Conservation (phyloP, 768 basidiomycete genomes). For the Amanita muscaria region DNA sequence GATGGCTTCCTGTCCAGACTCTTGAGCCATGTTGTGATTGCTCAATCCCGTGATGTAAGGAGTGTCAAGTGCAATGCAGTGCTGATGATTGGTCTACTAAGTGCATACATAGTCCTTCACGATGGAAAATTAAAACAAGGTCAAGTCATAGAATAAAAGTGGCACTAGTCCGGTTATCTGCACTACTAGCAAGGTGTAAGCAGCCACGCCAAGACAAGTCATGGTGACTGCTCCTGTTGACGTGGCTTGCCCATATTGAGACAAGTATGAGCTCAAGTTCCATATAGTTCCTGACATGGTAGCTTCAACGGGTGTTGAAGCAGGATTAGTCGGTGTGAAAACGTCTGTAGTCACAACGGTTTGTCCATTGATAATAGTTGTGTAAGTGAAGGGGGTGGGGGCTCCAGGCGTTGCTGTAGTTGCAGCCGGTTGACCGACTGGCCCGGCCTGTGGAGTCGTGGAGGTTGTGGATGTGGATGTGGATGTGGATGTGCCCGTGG, state of each 20-base stretch:
- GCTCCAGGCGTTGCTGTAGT: slow-evolving; percentile 32
- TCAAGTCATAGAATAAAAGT: too few species aligned
- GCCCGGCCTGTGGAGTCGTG: slow-evolving; percentile 32
- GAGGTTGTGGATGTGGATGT: slow-evolving; percentile 16
- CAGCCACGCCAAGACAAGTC: too few species aligned
- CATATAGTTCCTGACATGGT: slow-evolving; percentile 26
- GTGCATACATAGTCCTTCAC: too few species aligned
- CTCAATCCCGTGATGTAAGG: too few species aligned
- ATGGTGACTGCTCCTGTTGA: slow-evolving; percentile 2
- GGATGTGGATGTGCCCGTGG: slow-evolving; percentile 12
- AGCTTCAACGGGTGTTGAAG: slow-evolving; percentile 18
- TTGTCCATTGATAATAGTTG: slow-evolving; percentile 34
- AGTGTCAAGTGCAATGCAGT: too few species aligned
- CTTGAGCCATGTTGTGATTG: not conserved
- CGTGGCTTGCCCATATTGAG: slow-evolving; percentile 20
- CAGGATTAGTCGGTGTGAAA: slow-evolving; percentile 33
- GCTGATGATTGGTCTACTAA: too few species aligned
- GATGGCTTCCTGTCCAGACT: not conserved
- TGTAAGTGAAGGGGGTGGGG: slow-evolving; percentile 42
- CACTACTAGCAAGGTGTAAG: too few species aligned
- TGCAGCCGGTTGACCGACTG: slow-evolving; percentile 47
- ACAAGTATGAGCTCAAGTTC: slow-evolving; percentile 24
- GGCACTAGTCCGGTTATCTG: too few species aligned
- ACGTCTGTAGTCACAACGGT: slow-evolving; percentile 24
- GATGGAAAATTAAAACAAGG: too few species aligned